Conservation (phyloP, 108 stramenopile species). For the Hondaea fermentalgiana region DNA sequence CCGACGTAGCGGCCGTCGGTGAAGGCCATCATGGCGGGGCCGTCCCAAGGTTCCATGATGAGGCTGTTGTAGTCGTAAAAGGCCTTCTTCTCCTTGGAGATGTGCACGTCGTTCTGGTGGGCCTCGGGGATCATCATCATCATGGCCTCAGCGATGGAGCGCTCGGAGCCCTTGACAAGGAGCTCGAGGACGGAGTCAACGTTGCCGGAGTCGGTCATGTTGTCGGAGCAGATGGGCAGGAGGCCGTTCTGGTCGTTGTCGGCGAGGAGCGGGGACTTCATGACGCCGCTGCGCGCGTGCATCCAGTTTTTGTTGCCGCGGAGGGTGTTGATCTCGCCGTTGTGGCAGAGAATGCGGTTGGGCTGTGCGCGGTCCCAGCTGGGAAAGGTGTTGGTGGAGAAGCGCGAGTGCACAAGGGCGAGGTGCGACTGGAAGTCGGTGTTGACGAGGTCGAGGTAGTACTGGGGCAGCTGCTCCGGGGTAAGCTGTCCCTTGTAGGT, state of each 20-base stretch:
- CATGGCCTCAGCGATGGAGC: constrained; percentile 76
- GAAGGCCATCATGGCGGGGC: constrained; percentile 96
- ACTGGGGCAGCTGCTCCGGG: constrained; percentile 81
- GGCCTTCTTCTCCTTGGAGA: constrained; percentile 78
- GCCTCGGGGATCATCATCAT: constrained; percentile 96
- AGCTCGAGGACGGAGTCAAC: constrained; percentile 89
- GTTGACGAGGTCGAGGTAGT: constrained; percentile 75
- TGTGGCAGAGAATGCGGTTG: constrained; percentile 93
- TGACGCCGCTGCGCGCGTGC: constrained; percentile 84
- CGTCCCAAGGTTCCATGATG: constrained; percentile 99
- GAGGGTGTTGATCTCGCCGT: constrained; percentile 92
- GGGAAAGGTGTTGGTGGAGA: constrained; percentile 88
- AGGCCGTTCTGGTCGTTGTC: constrained; percentile 39
- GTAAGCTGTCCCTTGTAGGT: constrained; percentile 92
- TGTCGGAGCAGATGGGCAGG: constrained; percentile 71
- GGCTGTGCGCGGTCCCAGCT: constrained; percentile 91
- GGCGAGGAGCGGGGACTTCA: constrained; percentile 75
- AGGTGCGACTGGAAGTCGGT: constrained; percentile 72
- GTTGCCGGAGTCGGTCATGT: constrained; percentile 90
- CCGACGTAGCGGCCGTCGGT: constrained; percentile 87
- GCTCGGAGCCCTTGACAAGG: constrained; percentile 74
- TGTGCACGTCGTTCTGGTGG: constrained; percentile 75
- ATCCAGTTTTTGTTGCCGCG: constrained; percentile 96
- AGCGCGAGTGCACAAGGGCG: constrained; percentile 83
- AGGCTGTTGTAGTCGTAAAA: constrained; percentile 96